A percentile compares a stretch with the other conserved stretches of the same genome.
Evolutionary conservation across 306 rosid species (phyloP).

Genomic region (Trifolium repens): DNA sequence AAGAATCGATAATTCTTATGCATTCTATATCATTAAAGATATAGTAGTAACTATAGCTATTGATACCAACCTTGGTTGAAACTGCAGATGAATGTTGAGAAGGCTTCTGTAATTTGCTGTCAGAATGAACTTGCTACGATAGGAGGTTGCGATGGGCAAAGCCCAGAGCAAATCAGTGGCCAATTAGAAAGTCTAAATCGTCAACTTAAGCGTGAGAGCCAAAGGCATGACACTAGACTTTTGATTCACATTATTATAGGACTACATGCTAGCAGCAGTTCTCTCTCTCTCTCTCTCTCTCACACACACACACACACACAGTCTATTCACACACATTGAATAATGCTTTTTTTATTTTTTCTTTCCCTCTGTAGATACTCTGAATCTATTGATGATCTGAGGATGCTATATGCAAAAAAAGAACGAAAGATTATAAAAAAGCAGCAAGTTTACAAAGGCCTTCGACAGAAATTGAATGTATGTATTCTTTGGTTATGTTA

Average conservation of each 20-base stretch:
- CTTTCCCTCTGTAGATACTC: constrained; percentile 56
- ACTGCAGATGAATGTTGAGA: constrained; percentile 67
- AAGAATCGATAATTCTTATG: background rate
- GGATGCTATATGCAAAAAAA: constrained; percentile 66
- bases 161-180: constrained; percentile 79
- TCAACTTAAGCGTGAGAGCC: constrained; percentile 70
- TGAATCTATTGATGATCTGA: constrained; percentile 83
- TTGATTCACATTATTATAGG: constrained; percentile 24
- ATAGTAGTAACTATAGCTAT: constrained; percentile 23
- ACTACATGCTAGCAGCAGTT: constrained; percentile 32
- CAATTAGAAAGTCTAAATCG: constrained; percentile 62
- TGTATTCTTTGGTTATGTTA: constrained; percentile 27
- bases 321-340: background rate
- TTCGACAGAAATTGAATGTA: constrained; percentile 59
- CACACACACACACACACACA: background rate
- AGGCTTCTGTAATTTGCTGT: constrained; percentile 81
- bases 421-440: constrained; percentile 65
- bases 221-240: constrained; percentile 50
- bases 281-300: background rate
- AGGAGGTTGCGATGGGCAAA: constrained; percentile 68
- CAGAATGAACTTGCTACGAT: constrained; percentile 66
- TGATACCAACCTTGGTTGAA: constrained; percentile 41
- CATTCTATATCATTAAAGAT: background rate
- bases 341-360: constrained; percentile 17
- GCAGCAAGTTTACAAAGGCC: constrained; percentile 65